Percentiles rank a stretch among this genome's conserved stretches.
Conservation (phyloP, 495 filamentous ascomycete genomes). For the Neohortaea acidophila region DNA sequence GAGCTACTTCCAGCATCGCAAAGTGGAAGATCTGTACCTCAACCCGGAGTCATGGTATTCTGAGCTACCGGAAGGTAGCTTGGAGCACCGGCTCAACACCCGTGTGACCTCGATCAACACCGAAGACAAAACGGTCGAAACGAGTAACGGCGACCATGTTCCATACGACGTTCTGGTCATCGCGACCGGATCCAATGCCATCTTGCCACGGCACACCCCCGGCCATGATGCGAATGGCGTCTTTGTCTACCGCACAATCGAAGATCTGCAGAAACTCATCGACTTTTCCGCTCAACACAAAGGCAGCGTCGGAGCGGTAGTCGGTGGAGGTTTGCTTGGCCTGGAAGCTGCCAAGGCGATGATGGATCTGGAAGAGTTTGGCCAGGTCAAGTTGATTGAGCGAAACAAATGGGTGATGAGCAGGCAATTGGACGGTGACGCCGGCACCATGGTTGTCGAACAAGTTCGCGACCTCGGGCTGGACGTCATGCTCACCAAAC, state of each 20-base stretch:
- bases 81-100: conserved; percentile 77
- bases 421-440: conserved; percentile 74
- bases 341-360: conserved; percentile 92
- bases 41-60: conserved; percentile 77
- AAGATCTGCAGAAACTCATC: conserved; percentile 71
- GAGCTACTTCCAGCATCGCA: conserved; percentile 79
- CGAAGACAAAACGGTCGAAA: conserved; percentile 48
- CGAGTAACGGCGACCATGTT: conserved; percentile 55
- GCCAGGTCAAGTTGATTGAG: conserved; percentile 70
- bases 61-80: conserved; percentile 43
- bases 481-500: conserved; percentile 67
- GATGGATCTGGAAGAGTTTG: conserved; percentile 72
- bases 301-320: conserved; percentile 59
- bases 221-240: conserved; percentile 75
- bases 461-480: conserved; percentile 69
- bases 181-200: conserved; percentile 81
- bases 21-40: conserved; percentile 79
- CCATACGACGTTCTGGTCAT: conserved; percentile 78
- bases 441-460: conserved; percentile 69
- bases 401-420: conserved; percentile 80
- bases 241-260: conserved; percentile 89
- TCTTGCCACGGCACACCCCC: conserved; percentile 65
- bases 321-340: conserved; percentile 82
- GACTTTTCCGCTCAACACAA: conserved; percentile 49
- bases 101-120: conserved; percentile 57